Conservation (phyloP, 176 grass and related monocot species). For the Panicum miliaceum region DNA sequence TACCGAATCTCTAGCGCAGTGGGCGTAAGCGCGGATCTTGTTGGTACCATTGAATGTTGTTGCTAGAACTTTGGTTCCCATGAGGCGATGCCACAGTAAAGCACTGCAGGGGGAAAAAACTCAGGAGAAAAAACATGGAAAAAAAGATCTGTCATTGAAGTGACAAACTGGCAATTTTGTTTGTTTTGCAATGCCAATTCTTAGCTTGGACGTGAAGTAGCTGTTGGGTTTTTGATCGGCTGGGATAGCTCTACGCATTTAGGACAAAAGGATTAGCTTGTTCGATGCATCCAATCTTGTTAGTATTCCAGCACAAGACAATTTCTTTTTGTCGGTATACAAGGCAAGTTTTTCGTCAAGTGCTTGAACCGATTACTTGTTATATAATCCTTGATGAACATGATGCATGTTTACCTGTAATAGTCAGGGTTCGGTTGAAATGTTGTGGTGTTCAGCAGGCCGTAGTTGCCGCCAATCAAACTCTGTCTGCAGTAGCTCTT, state of each 20-base stretch:
- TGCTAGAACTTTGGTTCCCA: slow-evolving; percentile 69
- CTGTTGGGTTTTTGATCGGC: not conserved
- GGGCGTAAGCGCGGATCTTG: slow-evolving; percentile 66
- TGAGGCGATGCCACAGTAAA: slow-evolving; percentile 86
- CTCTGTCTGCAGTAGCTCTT: slow-evolving; percentile 79
- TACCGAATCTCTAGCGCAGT: slow-evolving; percentile 71
- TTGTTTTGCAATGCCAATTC: not conserved
- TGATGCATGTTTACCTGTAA: slow-evolving; percentile 61
- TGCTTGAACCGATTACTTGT: slow-evolving; percentile 29
- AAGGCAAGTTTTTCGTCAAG: not conserved
- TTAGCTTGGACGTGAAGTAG: slow-evolving; percentile 28
- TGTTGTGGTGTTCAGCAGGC: slow-evolving; percentile 64
- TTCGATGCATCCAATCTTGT: not conserved
- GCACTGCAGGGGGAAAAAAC: slow-evolving; percentile 40
- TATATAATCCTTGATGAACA: not conserved
- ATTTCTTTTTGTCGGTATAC: not conserved
- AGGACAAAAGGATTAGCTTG: not conserved
- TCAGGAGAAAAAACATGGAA: not conserved
- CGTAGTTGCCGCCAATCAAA: slow-evolving; percentile 86
- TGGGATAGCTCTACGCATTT: not conserved
- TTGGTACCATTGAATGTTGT: slow-evolving; percentile 56
- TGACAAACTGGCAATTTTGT: not conserved
- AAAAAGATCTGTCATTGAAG: not conserved
- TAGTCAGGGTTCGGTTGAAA: slow-evolving; percentile 89
- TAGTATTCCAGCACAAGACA: not conserved